phyloP scores from a whole-genome alignment of 2,329 filamentous ascomycete genomes.

The Xylaria sp. region DNA sequence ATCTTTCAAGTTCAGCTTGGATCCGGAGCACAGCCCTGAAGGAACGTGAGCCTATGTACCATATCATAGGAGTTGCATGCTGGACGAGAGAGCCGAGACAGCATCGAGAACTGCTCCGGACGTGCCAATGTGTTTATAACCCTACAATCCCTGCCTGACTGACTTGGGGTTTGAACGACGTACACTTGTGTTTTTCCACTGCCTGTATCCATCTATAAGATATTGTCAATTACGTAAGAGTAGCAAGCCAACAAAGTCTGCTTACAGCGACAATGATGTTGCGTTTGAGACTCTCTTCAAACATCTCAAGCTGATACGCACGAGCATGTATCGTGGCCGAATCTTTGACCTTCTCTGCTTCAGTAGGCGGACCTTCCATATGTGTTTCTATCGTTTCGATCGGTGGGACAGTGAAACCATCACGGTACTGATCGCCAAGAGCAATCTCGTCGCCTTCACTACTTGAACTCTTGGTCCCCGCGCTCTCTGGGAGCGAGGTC shows the following conservation, averaged over 20 bases:
- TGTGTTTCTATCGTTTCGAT: not conserved
- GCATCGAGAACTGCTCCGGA: conserved; percentile 1
- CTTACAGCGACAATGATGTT: conserved; percentile 74
- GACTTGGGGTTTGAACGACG: conserved; percentile 31
- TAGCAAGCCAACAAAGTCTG: conserved; percentile 8
- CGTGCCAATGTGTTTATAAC: not conserved
- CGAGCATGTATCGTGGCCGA: conserved; percentile 47
- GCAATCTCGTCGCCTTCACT: conserved; percentile 1
- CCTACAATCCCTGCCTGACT: not conserved
- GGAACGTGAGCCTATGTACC: conserved; percentile 22
- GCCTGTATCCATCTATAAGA: conserved; percentile 71
- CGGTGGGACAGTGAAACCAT: not conserved
- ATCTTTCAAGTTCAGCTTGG: conserved; percentile 61
- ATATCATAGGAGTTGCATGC: not conserved
- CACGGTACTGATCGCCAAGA: not conserved
- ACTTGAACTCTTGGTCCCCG: conserved; percentile 6
- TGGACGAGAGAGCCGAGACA: not conserved
- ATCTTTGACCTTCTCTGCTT: conserved; percentile 22
- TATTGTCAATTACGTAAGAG: conserved; percentile 1
- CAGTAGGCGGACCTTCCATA: not conserved
- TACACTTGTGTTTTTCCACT: conserved; percentile 80
- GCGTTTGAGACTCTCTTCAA: conserved; percentile 65
- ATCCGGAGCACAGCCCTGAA: conserved; percentile 69
- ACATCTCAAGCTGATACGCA: conserved; percentile 77
- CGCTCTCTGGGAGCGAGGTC: conserved; percentile 8